Conservation (phyloP, 2,329 filamentous ascomycete species). For the Cladophialophora carrionii region DNA sequence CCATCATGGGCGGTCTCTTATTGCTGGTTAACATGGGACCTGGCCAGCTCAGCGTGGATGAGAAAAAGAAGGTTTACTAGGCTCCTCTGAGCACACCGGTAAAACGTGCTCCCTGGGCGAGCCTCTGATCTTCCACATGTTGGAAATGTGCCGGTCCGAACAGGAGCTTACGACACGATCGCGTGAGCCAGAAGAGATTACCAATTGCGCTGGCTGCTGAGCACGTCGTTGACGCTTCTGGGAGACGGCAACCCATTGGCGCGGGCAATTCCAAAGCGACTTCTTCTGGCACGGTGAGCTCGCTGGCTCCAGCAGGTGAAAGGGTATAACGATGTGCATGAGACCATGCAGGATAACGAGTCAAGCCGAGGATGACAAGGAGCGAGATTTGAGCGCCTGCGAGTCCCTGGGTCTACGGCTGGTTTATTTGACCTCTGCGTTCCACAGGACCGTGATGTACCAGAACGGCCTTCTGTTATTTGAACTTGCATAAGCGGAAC, state of each 20-base stretch:
- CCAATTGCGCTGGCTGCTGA: neutral
- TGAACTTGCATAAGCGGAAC: slow-evolving; percentile 17
- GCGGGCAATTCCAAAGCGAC: neutral
- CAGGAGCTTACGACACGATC: neutral
- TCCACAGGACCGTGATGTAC: neutral
- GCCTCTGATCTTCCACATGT: neutral
- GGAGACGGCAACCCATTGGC: neutral
- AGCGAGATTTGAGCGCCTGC: neutral
- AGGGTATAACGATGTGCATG: slow-evolving; percentile 31
- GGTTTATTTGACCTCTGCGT: neutral
- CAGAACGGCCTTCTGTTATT: neutral
- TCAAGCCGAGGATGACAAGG: slow-evolving; percentile 8
- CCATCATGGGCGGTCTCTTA: slow-evolving; percentile 91
- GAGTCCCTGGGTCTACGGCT: too few species aligned
- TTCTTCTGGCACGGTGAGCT: neutral
- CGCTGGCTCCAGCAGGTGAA: neutral
- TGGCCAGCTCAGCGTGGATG: slow-evolving; percentile 95
- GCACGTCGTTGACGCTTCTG: neutral
- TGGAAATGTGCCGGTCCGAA: neutral
- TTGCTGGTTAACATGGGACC: slow-evolving; percentile 98
- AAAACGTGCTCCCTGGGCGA: neutral
- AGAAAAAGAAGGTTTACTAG: slow-evolving; percentile 99
- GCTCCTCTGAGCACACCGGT: too few species aligned
- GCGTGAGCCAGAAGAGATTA: neutral
- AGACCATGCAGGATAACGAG: slow-evolving; percentile 27